phyloP scores from a whole-genome alignment of 2,329 filamentous ascomycete genomes.

The Fusarium chlamydosporum region DNA sequence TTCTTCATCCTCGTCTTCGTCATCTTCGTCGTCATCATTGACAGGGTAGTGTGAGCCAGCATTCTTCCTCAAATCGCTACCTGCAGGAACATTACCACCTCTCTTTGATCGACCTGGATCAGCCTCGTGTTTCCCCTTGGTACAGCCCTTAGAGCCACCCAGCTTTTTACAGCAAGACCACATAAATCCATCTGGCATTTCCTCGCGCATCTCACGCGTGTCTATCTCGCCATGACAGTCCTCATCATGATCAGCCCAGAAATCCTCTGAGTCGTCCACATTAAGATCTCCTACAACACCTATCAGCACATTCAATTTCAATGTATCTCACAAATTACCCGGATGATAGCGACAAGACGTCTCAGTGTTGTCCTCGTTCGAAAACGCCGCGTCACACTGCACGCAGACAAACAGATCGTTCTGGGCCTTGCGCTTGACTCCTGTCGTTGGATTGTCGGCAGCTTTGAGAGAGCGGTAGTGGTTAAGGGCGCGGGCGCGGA shows the following conservation, averaged over 20 bases:
- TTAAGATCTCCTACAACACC: conserved; percentile 8
- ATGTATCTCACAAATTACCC: conserved; percentile 22
- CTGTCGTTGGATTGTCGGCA: neutral
- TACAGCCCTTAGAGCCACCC: conserved; percentile 15
- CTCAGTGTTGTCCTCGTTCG: conserved; percentile 27
- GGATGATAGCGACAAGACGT: conserved; percentile 21
- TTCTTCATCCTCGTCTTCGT: neutral
- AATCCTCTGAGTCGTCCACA: conserved; percentile 7
- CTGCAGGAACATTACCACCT: conserved; percentile 27
- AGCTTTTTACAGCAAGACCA: conserved; percentile 20
- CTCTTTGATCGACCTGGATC: conserved; percentile 16
- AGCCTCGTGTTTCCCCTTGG: conserved; percentile 18
- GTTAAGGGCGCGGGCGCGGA: conserved; percentile 13
- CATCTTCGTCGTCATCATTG: neutral
- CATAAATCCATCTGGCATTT: conserved; percentile 20
- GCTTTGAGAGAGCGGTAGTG: conserved; percentile 23
- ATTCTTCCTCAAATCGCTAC: conserved; percentile 23
- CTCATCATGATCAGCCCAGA: conserved; percentile 33
- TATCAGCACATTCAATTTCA: neutral
- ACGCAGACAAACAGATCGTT: conserved; percentile 36
- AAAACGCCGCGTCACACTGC: conserved; percentile 30
- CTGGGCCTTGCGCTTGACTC: conserved; percentile 39
- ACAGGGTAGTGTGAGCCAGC: neutral
- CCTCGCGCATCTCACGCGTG: conserved; percentile 21
- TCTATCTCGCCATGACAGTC: conserved; percentile 20